Conservation (phyloP, 768 basidiomycete genomes). For the Neoboletus brunneissimus region DNA sequence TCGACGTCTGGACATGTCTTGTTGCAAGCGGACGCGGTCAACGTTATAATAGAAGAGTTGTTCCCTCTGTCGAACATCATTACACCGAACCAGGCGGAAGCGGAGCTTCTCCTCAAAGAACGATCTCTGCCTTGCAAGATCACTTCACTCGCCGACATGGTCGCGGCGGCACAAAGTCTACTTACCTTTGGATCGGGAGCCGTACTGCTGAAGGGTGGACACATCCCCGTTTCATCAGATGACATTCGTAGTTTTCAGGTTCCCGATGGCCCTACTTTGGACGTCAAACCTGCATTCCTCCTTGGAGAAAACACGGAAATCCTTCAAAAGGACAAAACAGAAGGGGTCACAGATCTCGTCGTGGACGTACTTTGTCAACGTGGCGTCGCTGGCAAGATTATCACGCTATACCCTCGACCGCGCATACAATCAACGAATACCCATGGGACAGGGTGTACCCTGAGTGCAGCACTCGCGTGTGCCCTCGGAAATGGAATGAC, state of each 20-base stretch:
- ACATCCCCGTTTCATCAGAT: slow-evolving; percentile 45
- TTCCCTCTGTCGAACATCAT: slow-evolving; percentile 70
- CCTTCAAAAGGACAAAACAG: slow-evolving; percentile 32
- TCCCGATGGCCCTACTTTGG: slow-evolving; percentile 29
- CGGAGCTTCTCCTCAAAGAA: slow-evolving; percentile 59
- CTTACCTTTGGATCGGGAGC: slow-evolving; percentile 47
- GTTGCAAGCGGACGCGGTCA: slow-evolving; percentile 63
- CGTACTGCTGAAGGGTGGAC: slow-evolving; percentile 86
- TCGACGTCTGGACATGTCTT: slow-evolving; percentile 86
- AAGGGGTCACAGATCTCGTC: slow-evolving; percentile 40
- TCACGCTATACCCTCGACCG: slow-evolving; percentile 58
- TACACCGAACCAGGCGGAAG: slow-evolving; percentile 86
- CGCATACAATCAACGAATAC: slow-evolving; percentile 68
- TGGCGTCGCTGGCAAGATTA: slow-evolving; percentile 21
- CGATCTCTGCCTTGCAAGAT: slow-evolving; percentile 34
- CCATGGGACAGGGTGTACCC: slow-evolving; percentile 91
- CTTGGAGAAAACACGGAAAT: slow-evolving; percentile 63
- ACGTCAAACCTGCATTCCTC: slow-evolving; percentile 44
- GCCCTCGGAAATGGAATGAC: slow-evolving; percentile 49
- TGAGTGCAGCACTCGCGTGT: slow-evolving; percentile 79
- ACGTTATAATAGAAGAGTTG: slow-evolving; percentile 55
- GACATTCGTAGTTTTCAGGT: slow-evolving; percentile 42
- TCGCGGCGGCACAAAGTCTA: slow-evolving; percentile 51
- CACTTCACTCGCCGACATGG: slow-evolving; percentile 54
- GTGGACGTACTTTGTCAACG: slow-evolving; percentile 59